Percentiles rank a stretch among this genome's conserved stretches.
phyloP scores from a whole-genome alignment of 768 basidiomycete species.

The Scleroderma bovista region DNA sequence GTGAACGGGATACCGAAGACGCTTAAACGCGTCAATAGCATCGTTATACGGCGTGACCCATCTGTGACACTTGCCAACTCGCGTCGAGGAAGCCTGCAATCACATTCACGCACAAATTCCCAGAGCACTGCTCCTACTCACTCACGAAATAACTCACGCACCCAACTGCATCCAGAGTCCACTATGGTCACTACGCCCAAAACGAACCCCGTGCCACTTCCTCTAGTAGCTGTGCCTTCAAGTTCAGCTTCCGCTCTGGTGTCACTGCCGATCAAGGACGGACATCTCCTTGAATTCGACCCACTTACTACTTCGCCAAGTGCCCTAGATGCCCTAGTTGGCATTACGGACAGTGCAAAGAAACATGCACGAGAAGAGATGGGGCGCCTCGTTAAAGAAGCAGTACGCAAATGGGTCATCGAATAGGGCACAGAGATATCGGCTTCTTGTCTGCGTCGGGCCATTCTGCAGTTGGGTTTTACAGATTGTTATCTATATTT shows the following conservation, averaged over 20 bases:
- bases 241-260: constrained; percentile 52
- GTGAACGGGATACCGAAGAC: constrained; percentile 14
- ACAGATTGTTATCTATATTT: constrained; percentile 1
- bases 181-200: constrained; percentile 9
- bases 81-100: constrained; percentile 16
- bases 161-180: constrained; percentile 16
- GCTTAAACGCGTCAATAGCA: constrained; percentile 47
- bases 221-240: constrained; percentile 3
- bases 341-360: constrained; percentile 77
- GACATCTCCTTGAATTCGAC: constrained; percentile 80
- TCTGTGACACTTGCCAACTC: constrained; percentile 35
- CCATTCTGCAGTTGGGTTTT: not conserved
- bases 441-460: not conserved
- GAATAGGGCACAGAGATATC: constrained; percentile 13
- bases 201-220: not conserved
- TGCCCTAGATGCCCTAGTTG: constrained; percentile 69
- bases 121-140: constrained; percentile 45
- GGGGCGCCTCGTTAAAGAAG: constrained; percentile 62
- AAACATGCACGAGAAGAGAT: constrained; percentile 77
- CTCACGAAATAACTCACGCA: constrained; percentile 39
- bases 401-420: constrained; percentile 75
- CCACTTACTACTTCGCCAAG: constrained; percentile 70
- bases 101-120: constrained; percentile 46
- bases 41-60: constrained; percentile 57
- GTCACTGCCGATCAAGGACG: constrained; percentile 76